These are phyloP conservation scores for Stephanodiscus minutulus DNA, from an alignment of 108 stramenopile species.

Conservation along the genomic window DNA sequence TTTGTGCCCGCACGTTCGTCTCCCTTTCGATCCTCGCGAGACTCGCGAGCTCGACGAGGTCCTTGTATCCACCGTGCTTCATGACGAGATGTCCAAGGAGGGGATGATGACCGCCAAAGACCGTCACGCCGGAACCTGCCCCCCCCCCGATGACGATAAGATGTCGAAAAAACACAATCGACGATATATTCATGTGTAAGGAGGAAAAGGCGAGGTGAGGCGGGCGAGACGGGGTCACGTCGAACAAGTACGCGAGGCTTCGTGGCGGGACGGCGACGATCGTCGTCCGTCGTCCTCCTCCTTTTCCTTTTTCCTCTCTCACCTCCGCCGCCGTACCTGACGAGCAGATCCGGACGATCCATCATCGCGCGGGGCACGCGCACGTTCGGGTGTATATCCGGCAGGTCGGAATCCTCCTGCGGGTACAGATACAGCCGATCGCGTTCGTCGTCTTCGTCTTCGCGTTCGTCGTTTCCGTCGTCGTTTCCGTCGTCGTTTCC, in stretches of 20 bases:
- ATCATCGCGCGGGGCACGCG: constrained; percentile 56
- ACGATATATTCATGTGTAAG: too few species aligned
- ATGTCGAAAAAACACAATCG: too few species aligned
- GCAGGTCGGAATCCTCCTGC: constrained; percentile 49
- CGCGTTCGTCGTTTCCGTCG: too few species aligned
- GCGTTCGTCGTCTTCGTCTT: background rate
- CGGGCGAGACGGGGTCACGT: too few species aligned
- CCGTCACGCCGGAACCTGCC: constrained; percentile 23
- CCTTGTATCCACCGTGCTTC: constrained; percentile 84
- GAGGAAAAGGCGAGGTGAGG: too few species aligned
- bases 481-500: too few species aligned
- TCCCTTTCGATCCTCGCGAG: constrained; percentile 72
- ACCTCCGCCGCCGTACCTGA: constrained; percentile 43
- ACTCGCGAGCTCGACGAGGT: constrained; percentile 67
- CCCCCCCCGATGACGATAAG: too few species aligned
- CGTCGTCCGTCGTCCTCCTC: too few species aligned
- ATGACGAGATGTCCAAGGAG: constrained; percentile 69
- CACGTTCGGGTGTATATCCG: constrained; percentile 65
- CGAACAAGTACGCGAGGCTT: too few species aligned
- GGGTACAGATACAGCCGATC: constrained; percentile 22
- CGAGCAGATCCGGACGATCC: constrained; percentile 29
- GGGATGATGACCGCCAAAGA: constrained; percentile 73
- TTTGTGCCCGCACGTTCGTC: constrained; percentile 42
- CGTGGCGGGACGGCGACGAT: too few species aligned
- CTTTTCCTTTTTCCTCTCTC: constrained; percentile 3